Conservation (phyloP, 257 asterid genomes). For the Salvia miltiorrhiza region DNA sequence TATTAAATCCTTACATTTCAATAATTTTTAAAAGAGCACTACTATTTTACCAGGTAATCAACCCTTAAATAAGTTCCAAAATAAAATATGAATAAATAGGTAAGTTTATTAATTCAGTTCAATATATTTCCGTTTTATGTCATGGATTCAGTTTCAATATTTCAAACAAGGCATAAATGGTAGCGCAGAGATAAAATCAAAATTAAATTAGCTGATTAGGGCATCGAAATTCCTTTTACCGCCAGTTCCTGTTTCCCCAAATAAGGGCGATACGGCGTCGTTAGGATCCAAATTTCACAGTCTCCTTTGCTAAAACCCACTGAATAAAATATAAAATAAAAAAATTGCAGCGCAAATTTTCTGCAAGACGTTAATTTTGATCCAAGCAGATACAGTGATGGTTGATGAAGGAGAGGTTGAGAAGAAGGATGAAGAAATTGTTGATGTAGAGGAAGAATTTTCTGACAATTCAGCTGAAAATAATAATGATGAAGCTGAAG, state of each 20-base stretch:
- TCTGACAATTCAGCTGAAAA: slow-evolving; percentile 37
- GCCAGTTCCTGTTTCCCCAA: slow-evolving; percentile 15
- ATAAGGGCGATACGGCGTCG: slow-evolving; percentile 26
- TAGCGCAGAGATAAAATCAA: background rate
- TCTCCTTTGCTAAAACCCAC: slow-evolving; percentile 30
- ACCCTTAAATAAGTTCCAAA: too few relatives aligned
- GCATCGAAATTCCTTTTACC: slow-evolving; percentile 9
- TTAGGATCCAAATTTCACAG: background rate
- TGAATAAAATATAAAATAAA: background rate
- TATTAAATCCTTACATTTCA: too few relatives aligned
- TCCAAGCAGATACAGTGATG: slow-evolving; percentile 19
- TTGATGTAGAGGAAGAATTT: slow-evolving; percentile 26
- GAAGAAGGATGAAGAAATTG: slow-evolving; percentile 28
- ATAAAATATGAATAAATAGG: background rate
- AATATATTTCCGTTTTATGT: background rate
- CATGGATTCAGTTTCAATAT: too few relatives aligned
- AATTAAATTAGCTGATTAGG: background rate
- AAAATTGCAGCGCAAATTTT: background rate
- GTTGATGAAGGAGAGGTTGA: slow-evolving; percentile 27
- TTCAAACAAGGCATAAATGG: too few relatives aligned
- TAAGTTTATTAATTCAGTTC: background rate
- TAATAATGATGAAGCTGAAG: slow-evolving; percentile 29
- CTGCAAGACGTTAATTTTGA: slow-evolving; percentile 12
- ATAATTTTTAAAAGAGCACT: too few relatives aligned
- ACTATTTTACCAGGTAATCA: too few relatives aligned